phyloP scores from a whole-genome alignment of 257 asterid species.

The Petunia axillaris region DNA sequence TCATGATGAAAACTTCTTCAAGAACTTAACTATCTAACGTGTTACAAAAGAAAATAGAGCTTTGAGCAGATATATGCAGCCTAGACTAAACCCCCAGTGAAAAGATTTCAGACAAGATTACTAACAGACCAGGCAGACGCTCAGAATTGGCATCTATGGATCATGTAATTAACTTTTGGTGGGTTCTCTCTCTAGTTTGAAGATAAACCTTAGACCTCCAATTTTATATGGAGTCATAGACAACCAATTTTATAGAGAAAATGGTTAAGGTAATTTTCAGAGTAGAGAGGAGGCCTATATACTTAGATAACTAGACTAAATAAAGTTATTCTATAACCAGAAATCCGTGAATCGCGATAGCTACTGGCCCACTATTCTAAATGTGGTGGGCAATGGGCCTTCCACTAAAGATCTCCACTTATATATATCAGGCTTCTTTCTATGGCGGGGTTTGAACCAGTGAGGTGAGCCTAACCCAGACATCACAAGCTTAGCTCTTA shows the following conservation, averaged over 20 bases:
- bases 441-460: too few species aligned
- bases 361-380: too few species aligned
- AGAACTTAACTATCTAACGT: neutral
- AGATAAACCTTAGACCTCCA: neutral
- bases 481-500: too few species aligned
- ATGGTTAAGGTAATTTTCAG: neutral
- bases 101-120: constrained; percentile 2
- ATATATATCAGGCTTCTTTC: too few species aligned
- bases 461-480: too few species aligned
- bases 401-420: too few species aligned
- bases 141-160: neutral
- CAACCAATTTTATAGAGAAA: neutral
- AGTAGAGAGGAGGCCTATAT: neutral
- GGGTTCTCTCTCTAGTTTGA: neutral
- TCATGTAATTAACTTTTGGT: constrained; percentile 1
- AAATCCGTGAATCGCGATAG: too few species aligned
- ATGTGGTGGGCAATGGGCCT: too few species aligned
- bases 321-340: too few species aligned
- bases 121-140: neutral
- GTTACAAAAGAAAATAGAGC: neutral
- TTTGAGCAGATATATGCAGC: neutral
- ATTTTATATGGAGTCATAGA: neutral
- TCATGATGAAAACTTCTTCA: neutral
- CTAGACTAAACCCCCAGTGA: neutral
- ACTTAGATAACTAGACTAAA: too few species aligned